Conservation (phyloP, 202 grass and related monocot species). For the Bolboschoenoplectus hybrid region DNA sequence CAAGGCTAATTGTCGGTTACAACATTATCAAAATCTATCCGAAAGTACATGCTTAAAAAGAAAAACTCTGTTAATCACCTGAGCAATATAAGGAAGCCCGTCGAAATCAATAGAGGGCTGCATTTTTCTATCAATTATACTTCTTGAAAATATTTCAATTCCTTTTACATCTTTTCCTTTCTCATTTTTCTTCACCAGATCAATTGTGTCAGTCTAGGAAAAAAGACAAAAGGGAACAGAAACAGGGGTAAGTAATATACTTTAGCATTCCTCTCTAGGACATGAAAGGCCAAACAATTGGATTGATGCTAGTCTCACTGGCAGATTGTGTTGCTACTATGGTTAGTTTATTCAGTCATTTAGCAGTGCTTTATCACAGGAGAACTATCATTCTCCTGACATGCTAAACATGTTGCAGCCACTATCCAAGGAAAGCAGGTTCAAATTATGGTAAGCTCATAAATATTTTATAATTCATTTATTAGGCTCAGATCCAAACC, state of each 20-base stretch:
- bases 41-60: background rate
- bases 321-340: background rate
- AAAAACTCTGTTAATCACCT: conserved; percentile 49
- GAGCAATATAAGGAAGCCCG: conserved; percentile 90
- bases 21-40: conserved; percentile 16
- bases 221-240: conserved; percentile 37
- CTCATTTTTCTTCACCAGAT: conserved; percentile 63
- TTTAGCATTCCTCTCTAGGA: background rate
- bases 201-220: conserved; percentile 86
- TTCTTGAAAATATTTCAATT: conserved; percentile 72
- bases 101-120: conserved; percentile 63
- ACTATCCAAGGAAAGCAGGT: background rate
- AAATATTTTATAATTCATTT: background rate
- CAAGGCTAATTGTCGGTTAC: conserved; percentile 59
- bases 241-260: background rate
- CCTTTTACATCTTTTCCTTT: conserved; percentile 42
- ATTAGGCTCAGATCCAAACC: background rate
- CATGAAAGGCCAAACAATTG: background rate
- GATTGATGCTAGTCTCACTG: background rate
- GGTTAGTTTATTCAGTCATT: conserved; percentile 11
- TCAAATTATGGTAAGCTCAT: background rate
- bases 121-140: conserved; percentile 55
- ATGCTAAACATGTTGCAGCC: background rate
- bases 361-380: background rate
- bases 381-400: background rate